Conservation (phyloP, 83 land plant genomes). For the Picea abies region DNA sequence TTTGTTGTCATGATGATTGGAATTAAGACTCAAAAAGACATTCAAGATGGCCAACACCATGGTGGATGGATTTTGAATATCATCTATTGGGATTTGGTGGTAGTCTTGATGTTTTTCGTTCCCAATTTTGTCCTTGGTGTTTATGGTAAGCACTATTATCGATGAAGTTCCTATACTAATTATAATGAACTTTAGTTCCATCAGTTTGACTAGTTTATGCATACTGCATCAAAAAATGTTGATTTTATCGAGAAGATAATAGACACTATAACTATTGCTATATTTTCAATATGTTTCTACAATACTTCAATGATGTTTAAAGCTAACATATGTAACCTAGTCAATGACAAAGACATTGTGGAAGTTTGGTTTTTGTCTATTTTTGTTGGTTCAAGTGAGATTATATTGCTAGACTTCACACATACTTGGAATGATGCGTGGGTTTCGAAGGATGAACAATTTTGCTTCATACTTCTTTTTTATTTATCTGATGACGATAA, state of each 20-base stretch:
- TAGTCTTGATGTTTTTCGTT: slow-evolving; percentile 87
- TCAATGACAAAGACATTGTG: slow-evolving; percentile 61
- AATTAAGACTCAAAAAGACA: slow-evolving; percentile 91
- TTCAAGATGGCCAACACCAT: slow-evolving; percentile 91
- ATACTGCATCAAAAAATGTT: neutral
- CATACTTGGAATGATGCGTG: slow-evolving; percentile 29
- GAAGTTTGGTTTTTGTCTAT: slow-evolving; percentile 72
- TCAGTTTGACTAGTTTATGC: neutral
- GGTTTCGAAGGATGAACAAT: slow-evolving; percentile 47
- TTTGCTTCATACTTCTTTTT: slow-evolving; percentile 43
- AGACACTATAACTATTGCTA: neutral
- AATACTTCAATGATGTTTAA: neutral
- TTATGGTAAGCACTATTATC: slow-evolving; percentile 62
- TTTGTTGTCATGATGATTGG: slow-evolving; percentile 92
- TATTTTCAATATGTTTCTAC: neutral
- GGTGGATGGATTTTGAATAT: slow-evolving; percentile 97
- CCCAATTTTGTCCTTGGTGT: slow-evolving; percentile 75
- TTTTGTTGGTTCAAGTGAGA: slow-evolving; percentile 23
- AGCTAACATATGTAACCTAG: slow-evolving; percentile 2
- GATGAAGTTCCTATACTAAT: neutral
- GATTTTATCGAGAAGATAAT: neutral
- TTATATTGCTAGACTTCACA: slow-evolving; percentile 23
- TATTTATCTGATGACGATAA: neutral
- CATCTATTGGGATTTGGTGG: slow-evolving; percentile 67
- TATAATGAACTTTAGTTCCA: slow-evolving; percentile 1